These are phyloP conservation scores for Fraxinus greggii DNA, from an alignment of 305 asterid species.

Conservation along the genomic window DNA sequence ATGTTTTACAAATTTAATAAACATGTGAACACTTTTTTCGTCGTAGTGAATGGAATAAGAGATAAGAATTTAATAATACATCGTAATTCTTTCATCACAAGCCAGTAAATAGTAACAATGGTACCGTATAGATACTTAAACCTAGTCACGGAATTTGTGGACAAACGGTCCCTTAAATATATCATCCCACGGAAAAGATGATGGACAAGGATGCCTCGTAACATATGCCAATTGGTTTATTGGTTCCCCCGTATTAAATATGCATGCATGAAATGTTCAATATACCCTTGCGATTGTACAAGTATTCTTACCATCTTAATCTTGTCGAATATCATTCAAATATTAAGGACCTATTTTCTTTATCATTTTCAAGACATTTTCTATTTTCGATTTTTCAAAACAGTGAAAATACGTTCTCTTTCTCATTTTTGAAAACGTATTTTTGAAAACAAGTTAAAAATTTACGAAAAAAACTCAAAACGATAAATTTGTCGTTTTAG, in stretches of 20 bases:
- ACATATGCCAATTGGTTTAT: slow-evolving; percentile 24
- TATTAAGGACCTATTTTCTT: too few relatives aligned
- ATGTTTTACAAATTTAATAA: neutral
- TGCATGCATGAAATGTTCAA: neutral
- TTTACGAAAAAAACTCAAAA: too few relatives aligned
- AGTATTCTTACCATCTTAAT: slow-evolving; percentile 27
- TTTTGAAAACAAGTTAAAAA: too few relatives aligned
- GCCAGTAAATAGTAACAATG: neutral
- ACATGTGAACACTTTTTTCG: neutral
- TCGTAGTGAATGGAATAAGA: neutral
- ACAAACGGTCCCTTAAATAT: neutral
- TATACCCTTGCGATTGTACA: neutral
- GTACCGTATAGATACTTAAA: neutral
- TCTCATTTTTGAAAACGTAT: too few relatives aligned
- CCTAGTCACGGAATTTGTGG: slow-evolving; percentile 27
- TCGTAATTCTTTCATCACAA: neutral
- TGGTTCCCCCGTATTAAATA: slow-evolving; percentile 3
- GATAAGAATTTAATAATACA: neutral
- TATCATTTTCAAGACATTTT: too few relatives aligned
- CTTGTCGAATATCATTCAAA: neutral
- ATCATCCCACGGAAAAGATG: slow-evolving; percentile 21
- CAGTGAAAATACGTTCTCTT: too few relatives aligned
- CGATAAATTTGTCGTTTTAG: too few relatives aligned
- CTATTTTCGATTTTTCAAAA: too few relatives aligned
- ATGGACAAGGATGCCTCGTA: slow-evolving; percentile 10